A percentile compares a stretch with the other conserved stretches of the same genome.
These are phyloP conservation scores for Ustilaginoidea virens DNA, from an alignment of 2,329 filamentous ascomycete species.

Conservation along the genomic window DNA sequence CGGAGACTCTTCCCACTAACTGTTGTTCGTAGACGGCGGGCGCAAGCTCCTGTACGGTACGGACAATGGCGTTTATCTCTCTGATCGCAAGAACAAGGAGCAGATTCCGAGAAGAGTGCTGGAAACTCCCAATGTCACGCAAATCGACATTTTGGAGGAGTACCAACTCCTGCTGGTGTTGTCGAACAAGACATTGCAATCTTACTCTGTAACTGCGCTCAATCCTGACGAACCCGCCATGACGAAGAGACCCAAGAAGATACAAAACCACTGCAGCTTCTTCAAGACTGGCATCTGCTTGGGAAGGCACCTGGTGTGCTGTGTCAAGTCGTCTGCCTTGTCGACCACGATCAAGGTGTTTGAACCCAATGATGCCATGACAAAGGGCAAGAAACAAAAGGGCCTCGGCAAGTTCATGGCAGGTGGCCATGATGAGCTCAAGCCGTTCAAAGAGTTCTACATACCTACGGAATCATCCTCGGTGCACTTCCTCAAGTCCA, in stretches of 20 bases:
- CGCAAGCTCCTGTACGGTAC: conserved; percentile 90
- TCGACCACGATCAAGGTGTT: conserved; percentile 99
- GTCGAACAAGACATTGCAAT: conserved; percentile 83
- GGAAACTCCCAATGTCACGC: conserved; percentile 75
- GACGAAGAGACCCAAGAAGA: conserved; percentile 82
- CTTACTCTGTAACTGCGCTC: conserved; percentile 74
- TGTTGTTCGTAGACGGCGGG: conserved; percentile 58
- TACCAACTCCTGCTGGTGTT: conserved; percentile 84
- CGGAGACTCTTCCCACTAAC: conserved; percentile 5
- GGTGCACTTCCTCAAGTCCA: conserved; percentile 93
- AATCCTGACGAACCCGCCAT: conserved; percentile 70
- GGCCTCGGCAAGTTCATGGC: conserved; percentile 94
- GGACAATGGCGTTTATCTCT: conserved; percentile 83
- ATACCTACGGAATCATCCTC: conserved; percentile 97
- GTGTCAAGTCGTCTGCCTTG: conserved; percentile 83
- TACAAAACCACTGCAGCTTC: conserved; percentile 93
- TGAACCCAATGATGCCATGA: conserved; percentile 89
- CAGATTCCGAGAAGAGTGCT: conserved; percentile 66
- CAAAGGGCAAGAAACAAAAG: conserved; percentile 88
- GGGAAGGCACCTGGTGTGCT: conserved; percentile 86
- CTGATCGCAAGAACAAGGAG: conserved; percentile 81
- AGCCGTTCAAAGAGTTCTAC: conserved; percentile 97
- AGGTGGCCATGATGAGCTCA: conserved; percentile 80
- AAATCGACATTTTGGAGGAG: conserved; percentile 92
- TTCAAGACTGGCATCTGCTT: conserved; percentile 96